Evolutionary conservation across 2,329 filamentous ascomycete species (phyloP), one percentile per base, ranked within the genome.

Genomic region (Nemania sp.): DNA sequence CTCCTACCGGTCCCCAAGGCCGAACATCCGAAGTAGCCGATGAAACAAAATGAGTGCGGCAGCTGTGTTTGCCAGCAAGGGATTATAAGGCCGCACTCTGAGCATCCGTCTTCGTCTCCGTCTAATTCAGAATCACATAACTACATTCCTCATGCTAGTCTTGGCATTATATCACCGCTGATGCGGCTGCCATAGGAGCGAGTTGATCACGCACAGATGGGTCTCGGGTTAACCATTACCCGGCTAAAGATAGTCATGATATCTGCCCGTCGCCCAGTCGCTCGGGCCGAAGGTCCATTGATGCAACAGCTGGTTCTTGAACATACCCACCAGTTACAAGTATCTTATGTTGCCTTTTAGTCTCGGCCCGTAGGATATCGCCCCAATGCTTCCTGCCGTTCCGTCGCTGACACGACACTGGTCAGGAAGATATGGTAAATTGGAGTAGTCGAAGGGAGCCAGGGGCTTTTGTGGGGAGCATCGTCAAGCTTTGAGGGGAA

Each of bases 41-140:
- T 36, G 77, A 78, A 65, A 70, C 73, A 47, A 80, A 80, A 69
- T 77, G 73, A 69, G 51, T 40, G 31, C 66, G 50, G 51, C 41
- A 44, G 54, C 45, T 47, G 44, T 34, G 43, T 52, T 50, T 57
- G 47, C 59, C 56, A 55, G 51, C 61, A 49, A 61, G 64, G 49
- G 56, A 64, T 56, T 63, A 58, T 61, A 57, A 66, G 66, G 66
- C 59, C 65, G 66, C 64, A 63, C 61, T 63, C 36, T 54, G 40
- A 56, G 61, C 65, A 65, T 64, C 60, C 50, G 57, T 57, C 54
- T 56, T 61, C 61, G 62, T 63, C 64, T 60, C 61, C 60, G 60
- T 56, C 59, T 59, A 59, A 61, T 62, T 54, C 61, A 63, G 60
- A 60, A 61, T 64, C 59, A 59, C 53, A 57, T 50, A 36, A 53